Conservation (phyloP, 768 basidiomycete species). For the Sarcodon sp. region DNA sequence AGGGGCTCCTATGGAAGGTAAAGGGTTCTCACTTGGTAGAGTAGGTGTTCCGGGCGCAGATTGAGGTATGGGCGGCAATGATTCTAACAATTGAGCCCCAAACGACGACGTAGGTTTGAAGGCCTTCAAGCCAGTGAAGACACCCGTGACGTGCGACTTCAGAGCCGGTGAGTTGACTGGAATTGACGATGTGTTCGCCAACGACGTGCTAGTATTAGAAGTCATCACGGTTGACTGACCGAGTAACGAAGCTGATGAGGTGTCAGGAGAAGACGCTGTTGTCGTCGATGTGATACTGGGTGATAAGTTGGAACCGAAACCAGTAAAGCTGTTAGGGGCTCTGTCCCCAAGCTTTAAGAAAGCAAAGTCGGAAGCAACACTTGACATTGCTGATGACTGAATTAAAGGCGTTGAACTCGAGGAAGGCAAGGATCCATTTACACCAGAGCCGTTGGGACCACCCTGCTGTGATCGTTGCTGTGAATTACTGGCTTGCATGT, state of each 20-base stretch:
- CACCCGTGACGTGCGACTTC: constrained; percentile 37
- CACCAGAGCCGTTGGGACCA: constrained; percentile 10
- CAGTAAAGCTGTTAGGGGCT: not conserved
- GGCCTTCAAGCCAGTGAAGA: constrained; percentile 33
- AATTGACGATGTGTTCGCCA: constrained; percentile 17
- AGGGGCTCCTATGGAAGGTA: not conserved
- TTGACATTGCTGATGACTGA: constrained; percentile 35
- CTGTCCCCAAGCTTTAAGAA: constrained; percentile 20
- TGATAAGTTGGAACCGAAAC: not conserved
- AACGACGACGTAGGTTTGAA: constrained; percentile 44
- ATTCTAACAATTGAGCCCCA: constrained; percentile 35
- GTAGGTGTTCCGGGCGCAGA: constrained; percentile 38
- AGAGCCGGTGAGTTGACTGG: constrained; percentile 15
- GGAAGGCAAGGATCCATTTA: constrained; percentile 4
- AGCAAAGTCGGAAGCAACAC: constrained; percentile 61
- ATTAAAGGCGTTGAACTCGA: constrained; percentile 6
- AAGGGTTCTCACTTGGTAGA: constrained; percentile 1
- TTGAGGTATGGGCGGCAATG: constrained; percentile 56
- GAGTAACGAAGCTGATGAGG: constrained; percentile 33
- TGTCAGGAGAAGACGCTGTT: constrained; percentile 32
- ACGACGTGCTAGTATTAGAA: constrained; percentile 13
- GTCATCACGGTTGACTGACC: constrained; percentile 39
- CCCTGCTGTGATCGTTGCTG: constrained; percentile 18
- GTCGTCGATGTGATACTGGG: constrained; percentile 15
- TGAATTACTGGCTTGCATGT: constrained; percentile 7